phyloP scores from a whole-genome alignment of 345 rosid species.

The Pelargonium nanum region DNA sequence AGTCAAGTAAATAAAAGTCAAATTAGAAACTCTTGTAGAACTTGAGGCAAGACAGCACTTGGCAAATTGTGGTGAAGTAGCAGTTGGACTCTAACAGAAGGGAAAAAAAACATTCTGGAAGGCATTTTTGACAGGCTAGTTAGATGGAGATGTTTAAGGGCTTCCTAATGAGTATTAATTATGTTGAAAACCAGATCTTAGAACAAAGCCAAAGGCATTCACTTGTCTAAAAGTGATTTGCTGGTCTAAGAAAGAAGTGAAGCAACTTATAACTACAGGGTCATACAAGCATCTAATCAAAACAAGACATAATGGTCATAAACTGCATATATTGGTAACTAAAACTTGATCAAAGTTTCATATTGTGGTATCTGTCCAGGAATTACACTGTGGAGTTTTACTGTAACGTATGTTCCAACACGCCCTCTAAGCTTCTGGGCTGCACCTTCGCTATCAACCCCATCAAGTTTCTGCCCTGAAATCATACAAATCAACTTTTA shows the following conservation, averaged over 20 bases:
- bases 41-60: background rate
- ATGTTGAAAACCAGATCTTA: background rate
- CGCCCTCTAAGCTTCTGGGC: constrained; percentile 82
- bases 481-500: constrained; percentile 7
- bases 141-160: background rate
- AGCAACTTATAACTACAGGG: background rate
- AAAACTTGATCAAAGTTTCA: background rate
- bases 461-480: constrained; percentile 66
- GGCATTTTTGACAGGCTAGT: background rate
- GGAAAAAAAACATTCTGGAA: background rate
- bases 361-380: background rate
- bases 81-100: too few relatives aligned
- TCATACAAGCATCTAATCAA: background rate
- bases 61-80: too few relatives aligned
- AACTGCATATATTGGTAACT: background rate
- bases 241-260: background rate
- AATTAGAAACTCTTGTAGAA: background rate
- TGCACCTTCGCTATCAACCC: constrained; percentile 64
- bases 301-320: background rate
- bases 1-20: too few relatives aligned
- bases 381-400: constrained; percentile 59
- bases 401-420: constrained; percentile 66
- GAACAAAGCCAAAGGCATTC: background rate
- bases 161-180: background rate
- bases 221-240: background rate